phyloP scores from a whole-genome alignment of 306 rosid species.

The Dalbergia cultrata region DNA sequence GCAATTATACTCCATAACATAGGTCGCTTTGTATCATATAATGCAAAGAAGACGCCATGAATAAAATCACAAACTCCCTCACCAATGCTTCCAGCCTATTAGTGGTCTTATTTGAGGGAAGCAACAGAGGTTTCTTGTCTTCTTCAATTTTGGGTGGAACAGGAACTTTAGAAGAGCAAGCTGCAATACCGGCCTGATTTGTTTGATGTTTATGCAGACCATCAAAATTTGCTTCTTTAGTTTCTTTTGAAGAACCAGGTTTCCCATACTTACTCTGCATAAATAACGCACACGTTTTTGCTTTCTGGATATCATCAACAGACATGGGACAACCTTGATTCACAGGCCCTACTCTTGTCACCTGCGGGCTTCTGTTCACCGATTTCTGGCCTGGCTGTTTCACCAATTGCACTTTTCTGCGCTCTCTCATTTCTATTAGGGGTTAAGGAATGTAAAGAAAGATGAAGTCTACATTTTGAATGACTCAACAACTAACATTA shows the following conservation, averaged over 20 bases:
- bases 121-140: conserved; percentile 53
- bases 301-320: conserved; percentile 98
- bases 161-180: conserved; percentile 61
- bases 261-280: conserved; percentile 93
- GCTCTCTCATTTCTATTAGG: conserved; percentile 77
- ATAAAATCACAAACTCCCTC: conserved; percentile 32
- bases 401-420: conserved; percentile 95
- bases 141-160: conserved; percentile 60
- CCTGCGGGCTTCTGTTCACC: conserved; percentile 72
- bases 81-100: conserved; percentile 56
- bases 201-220: conserved; percentile 58
- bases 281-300: conserved; percentile 94
- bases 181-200: conserved; percentile 50
- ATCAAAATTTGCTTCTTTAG: conserved; percentile 63
- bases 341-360: conserved; percentile 59
- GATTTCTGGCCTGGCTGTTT: conserved; percentile 90
- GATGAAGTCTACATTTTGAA: conserved; percentile 33
- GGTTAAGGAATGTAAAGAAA: conserved; percentile 65
- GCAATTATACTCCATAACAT: conserved; percentile 8
- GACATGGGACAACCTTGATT: conserved; percentile 95
- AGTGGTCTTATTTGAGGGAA: conserved; percentile 54
- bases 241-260: conserved; percentile 64
- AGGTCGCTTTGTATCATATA: conserved; percentile 23
- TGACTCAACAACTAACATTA: conserved; percentile 34
- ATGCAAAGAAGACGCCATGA: conserved; percentile 25